These are phyloP conservation scores for Penicillium sumatraense DNA, from an alignment of 2,329 filamentous ascomycete genomes.

Conservation along the genomic window DNA sequence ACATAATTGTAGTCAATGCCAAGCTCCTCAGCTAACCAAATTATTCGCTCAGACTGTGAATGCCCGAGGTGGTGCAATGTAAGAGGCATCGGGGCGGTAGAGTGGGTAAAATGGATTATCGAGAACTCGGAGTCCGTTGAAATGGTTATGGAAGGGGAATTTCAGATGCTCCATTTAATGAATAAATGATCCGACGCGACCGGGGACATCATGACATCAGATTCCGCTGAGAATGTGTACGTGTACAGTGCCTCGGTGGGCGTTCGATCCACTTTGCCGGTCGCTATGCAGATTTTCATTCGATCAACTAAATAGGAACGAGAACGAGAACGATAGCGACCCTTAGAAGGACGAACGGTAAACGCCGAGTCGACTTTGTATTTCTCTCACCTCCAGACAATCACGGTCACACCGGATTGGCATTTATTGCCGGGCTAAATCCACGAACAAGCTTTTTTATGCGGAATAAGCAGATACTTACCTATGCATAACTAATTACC, in stretches of 20 bases:
- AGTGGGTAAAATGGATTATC: no score
- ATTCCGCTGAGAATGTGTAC: background rate
- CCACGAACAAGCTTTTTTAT: background rate
- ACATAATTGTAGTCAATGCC: conserved; percentile 23
- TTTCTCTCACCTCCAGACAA: no score
- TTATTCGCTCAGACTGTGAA: conserved; percentile 30
- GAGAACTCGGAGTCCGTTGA: no score
- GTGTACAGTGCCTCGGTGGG: no score
- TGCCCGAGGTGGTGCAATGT: conserved; percentile 26
- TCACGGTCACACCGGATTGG: no score
- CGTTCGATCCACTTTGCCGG: background rate
- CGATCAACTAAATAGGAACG: background rate
- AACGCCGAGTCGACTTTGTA: no score
- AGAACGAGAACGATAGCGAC: background rate
- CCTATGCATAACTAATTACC: conserved; percentile 14
- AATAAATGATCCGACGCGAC: background rate
- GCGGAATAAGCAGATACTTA: background rate
- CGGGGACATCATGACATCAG: conserved; percentile 4
- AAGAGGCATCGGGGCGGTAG: conserved; percentile 19
- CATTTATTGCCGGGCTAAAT: no score
- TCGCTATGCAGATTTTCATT: background rate
- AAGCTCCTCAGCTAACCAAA: conserved; percentile 31
- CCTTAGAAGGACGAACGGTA: no score
- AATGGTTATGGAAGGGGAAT: no score
- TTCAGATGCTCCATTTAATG: background rate